Evolutionary conservation across 2,329 filamentous ascomycete genomes (phyloP), one percentile per base, ranked within the genome.

Genomic region (Lanzia echinophila): DNA sequence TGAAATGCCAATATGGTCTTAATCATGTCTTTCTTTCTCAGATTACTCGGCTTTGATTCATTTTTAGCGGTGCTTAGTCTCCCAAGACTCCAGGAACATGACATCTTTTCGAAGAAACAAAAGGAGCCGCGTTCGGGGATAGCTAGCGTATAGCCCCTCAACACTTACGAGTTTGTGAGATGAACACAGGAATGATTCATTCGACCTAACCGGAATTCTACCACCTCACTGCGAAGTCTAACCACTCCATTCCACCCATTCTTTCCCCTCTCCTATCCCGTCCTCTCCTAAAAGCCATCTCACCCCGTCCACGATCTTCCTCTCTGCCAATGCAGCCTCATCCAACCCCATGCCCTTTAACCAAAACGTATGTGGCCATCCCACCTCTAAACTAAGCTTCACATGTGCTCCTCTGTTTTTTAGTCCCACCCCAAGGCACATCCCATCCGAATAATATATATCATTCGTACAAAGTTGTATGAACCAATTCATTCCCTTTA

Each of bases 351-450:
- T 75, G 19, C 71, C 71, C 64, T 73, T 71, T 54, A 79, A 61
- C 76, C 77, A 79, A 60, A 77, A 79, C 7, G 76, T 79, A 66
- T 79, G 76, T 17, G 76, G 75, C 69, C 71, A 78, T 8, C 75
- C 75, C 51, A 61, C 56, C 28, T 76, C 68, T 2, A 77, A 68
- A 58, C 74, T 70, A 6, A 75, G 61, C 53, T 62, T 68, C 0
- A 77, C 71, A 12, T 72, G 68, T 1, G 71, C 68, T 11, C 71
- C 72, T 3, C 67, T 69, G 12, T 68, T 63, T 39, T 63, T 66
- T 55, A 79, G 62, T 3, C 68, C 62, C 62, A 72, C 71, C 3
- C 72, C 75, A 60, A 77, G 78, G 58, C 75, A 79, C 8, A 75
- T 57, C 10, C 76, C 76, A 62, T 79, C 76, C 19, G 73, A 75